These are phyloP conservation scores for Teunomyces pallodes DNA, from an alignment of 805 yeast species.

Conservation along the genomic window DNA sequence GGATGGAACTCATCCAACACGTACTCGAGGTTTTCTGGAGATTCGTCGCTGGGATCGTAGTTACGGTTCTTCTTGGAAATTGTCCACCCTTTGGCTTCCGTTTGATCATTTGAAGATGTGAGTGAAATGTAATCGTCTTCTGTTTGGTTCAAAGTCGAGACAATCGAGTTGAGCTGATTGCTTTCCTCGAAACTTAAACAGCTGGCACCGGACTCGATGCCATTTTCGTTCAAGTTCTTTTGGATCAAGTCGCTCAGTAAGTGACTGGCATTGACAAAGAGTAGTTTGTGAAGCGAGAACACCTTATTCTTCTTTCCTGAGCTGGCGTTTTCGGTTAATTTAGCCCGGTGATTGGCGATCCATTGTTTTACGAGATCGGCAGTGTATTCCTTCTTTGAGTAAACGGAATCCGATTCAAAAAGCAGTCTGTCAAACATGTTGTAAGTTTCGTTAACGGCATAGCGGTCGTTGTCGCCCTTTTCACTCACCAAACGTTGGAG, in stretches of 20 bases:
- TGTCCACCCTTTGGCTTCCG: constrained; percentile 55
- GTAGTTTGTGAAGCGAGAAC: constrained; percentile 63
- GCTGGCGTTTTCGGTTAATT: constrained; percentile 14
- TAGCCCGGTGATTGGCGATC: constrained; percentile 35
- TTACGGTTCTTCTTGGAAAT: constrained; percentile 58
- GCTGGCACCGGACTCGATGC: constrained; percentile 45
- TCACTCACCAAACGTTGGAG: constrained; percentile 79
- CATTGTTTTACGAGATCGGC: constrained; percentile 35
- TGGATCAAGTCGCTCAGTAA: constrained; percentile 77
- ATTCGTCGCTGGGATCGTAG: constrained; percentile 30
- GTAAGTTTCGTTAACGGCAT: constrained; percentile 75
- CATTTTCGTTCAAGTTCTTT: constrained; percentile 47
- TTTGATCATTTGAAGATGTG: constrained; percentile 28
- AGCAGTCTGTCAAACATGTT: constrained; percentile 53
- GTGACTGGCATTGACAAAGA: constrained; percentile 67
- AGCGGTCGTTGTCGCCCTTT: constrained; percentile 57
- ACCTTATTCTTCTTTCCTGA: constrained; percentile 40
- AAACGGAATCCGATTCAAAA: constrained; percentile 28
- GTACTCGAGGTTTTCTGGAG: constrained; percentile 41
- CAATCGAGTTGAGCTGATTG: constrained; percentile 30
- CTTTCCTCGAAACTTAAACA: constrained; percentile 26
- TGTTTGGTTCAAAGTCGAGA: constrained; percentile 45
- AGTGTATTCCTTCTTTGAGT: constrained; percentile 19
- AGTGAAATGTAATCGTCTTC: constrained; percentile 40
- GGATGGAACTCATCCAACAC: constrained; percentile 71